Percentiles rank a stretch among this genome's conserved stretches.
These are phyloP conservation scores for Saccharomycopsis hybrid DNA, from an alignment of 1,139 yeast genomes.

Conservation along the genomic window DNA sequence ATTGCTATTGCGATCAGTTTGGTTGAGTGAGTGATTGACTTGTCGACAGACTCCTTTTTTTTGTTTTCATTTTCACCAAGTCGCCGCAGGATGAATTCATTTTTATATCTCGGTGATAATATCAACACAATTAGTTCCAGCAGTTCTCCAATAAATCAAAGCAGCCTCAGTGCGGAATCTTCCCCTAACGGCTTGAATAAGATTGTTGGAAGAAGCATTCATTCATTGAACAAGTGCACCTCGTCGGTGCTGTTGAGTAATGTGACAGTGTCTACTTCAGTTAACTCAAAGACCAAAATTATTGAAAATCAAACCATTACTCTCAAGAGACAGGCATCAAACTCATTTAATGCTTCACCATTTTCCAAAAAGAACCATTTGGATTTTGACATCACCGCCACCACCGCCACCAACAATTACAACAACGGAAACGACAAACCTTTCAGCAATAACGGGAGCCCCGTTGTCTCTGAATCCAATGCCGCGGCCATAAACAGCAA, in stretches of 20 bases:
- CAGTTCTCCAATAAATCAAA: background rate
- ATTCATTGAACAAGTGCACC: slow-evolving; percentile 6
- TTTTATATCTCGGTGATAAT: slow-evolving; percentile 11
- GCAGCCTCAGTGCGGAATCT: background rate
- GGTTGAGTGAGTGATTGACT: no score
- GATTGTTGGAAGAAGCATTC: background rate
- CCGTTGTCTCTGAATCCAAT: background rate
- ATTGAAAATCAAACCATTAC: slow-evolving; percentile 22
- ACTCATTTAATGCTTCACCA: background rate
- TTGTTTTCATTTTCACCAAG: no score
- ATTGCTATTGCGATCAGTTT: no score
- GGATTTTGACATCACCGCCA: background rate
- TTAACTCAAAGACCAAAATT: slow-evolving; percentile 20
- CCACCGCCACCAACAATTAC: background rate
- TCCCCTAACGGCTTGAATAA: slow-evolving; percentile 1
- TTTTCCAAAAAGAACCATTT: slow-evolving; percentile 5
- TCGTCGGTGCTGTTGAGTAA: slow-evolving; percentile 13
- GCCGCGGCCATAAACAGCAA: background rate
- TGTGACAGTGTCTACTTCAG: slow-evolving; percentile 20
- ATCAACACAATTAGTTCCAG: slow-evolving; percentile 4
- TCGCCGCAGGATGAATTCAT: slow-evolving; percentile 14
- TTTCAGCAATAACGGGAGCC: background rate
- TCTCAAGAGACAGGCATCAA: slow-evolving; percentile 18
- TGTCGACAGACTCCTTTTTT: no score
- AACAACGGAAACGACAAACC: background rate